A percentile compares a stretch with the other conserved stretches of the same genome.
phyloP scores from a whole-genome alignment of 177 flowering plant species.

The Vitis hybrid region DNA sequence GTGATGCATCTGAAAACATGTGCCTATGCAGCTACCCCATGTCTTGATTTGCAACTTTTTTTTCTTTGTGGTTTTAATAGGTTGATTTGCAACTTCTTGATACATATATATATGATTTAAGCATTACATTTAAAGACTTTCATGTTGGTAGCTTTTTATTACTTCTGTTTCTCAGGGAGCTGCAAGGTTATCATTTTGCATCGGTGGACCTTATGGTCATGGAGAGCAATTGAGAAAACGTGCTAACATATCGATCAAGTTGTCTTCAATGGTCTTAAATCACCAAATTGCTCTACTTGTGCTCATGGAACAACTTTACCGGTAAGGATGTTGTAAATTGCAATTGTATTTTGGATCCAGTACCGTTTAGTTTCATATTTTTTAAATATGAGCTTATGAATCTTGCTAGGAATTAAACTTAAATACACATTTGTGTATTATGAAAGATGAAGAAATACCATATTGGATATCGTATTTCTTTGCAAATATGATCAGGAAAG shows the following conservation, averaged over 20 bases:
- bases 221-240: slow-evolving; percentile 63
- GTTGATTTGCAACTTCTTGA: not conserved
- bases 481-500: not conserved
- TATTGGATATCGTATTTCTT: not conserved
- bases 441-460: not conserved
- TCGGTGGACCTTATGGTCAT: slow-evolving; percentile 94
- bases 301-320: slow-evolving; percentile 83
- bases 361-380: not conserved
- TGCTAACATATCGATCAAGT: slow-evolving; percentile 66
- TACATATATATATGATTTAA: not conserved
- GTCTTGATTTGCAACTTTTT: not conserved
- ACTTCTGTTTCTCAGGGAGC: slow-evolving; percentile 51
- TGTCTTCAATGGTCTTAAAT: slow-evolving; percentile 83
- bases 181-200: slow-evolving; percentile 72
- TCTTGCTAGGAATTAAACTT: not conserved
- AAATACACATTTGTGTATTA: not conserved
- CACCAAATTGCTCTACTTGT: slow-evolving; percentile 84
- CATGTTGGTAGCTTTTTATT: not conserved
- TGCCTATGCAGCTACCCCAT: not conserved
- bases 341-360: not conserved
- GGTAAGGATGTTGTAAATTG: slow-evolving; percentile 33
- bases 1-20: not conserved
- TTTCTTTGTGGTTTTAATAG: too few relatives aligned
- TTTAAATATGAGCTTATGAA: not conserved
- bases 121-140: not conserved